Evolutionary conservation across 2,329 filamentous ascomycete genomes (phyloP).

Genomic region (Colletotrichum trifolii): DNA sequence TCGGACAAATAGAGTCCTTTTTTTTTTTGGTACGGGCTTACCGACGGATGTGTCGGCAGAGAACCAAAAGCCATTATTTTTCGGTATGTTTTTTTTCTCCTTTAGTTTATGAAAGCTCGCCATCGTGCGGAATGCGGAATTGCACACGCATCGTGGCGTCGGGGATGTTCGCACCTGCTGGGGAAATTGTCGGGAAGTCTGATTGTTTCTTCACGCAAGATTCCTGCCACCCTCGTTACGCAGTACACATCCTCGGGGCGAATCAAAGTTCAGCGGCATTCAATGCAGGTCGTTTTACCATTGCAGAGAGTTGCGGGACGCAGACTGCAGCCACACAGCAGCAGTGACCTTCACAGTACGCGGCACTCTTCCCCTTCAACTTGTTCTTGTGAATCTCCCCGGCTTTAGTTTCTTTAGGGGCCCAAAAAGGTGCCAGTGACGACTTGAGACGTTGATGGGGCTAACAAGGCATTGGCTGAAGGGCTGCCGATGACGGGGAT

Average conservation of each 20-base stretch:
- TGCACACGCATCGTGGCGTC: conserved; percentile 5
- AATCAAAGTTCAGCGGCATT: conserved; percentile 5
- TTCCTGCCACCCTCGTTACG: neutral
- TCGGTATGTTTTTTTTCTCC: neutral
- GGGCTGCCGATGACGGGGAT: conserved; percentile 16
- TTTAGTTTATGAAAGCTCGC: neutral
- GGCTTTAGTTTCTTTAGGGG: conserved; percentile 1
- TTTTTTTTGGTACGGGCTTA: no score
- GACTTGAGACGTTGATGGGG: conserved; percentile 3
- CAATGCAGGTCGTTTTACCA: conserved; percentile 16
- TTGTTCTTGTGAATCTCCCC: neutral
- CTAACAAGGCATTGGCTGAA: conserved; percentile 1
- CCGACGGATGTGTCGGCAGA: no score
- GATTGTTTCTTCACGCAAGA: neutral
- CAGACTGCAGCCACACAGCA: conserved; percentile 1
- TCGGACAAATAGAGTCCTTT: neutral
- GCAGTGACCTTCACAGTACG: no score
- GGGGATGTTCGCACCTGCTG: neutral
- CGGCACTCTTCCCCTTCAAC: no score
- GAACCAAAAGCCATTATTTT: no score
- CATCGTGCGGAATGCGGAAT: conserved; percentile 13
- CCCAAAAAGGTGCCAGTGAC: neutral
- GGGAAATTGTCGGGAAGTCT: conserved; percentile 15
- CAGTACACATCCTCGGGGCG: neutral
- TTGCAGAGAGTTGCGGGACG: conserved; percentile 17